These are phyloP conservation scores for Cerioporus squamosus DNA, from an alignment of 1,284 basidiomycete genomes.

Conservation along the genomic window DNA sequence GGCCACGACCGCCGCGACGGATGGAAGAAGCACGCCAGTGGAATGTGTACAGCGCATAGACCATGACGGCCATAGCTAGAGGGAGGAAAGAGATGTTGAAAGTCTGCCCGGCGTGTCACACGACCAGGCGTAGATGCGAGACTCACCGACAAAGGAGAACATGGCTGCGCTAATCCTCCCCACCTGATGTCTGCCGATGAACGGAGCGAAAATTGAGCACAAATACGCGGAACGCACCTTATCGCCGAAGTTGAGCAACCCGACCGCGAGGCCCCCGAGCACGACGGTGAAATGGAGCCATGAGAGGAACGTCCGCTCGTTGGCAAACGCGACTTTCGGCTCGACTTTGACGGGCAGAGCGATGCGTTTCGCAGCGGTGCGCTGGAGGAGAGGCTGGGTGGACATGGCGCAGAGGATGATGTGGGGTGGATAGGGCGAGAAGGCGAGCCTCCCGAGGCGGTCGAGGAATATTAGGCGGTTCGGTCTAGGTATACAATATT, in stretches of 20 bases:
- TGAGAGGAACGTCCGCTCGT: conserved; percentile 94
- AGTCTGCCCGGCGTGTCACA: conserved; percentile 6
- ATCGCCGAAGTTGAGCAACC: conserved; percentile 96
- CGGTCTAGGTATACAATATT: conserved; percentile 18
- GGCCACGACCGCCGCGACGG: conserved; percentile 88
- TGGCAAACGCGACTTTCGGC: conserved; percentile 95
- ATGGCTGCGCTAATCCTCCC: conserved; percentile 92
- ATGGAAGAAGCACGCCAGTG: conserved; percentile 97
- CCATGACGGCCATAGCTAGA: conserved; percentile 94
- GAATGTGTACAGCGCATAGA: conserved; percentile 94
- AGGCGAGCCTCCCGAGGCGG: conserved; percentile 7
- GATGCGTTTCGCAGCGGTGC: conserved; percentile 94
- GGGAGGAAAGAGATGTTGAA: not conserved
- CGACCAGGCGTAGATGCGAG: conserved; percentile 4
- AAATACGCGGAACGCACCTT: conserved; percentile 55
- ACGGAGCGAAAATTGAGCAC: not conserved
- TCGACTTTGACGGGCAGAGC: conserved; percentile 94
- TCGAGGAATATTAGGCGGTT: conserved; percentile 16
- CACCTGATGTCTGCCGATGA: conserved; percentile 50
- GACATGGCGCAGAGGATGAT: conserved; percentile 67
- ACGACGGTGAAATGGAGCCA: conserved; percentile 97
- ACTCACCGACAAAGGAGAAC: conserved; percentile 90
- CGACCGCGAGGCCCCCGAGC: conserved; percentile 92
- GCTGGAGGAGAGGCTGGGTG: conserved; percentile 96
- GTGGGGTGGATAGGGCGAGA: conserved; percentile 13